phyloP scores from a whole-genome alignment of 805 yeast species.

The Komagataella pastoris region DNA sequence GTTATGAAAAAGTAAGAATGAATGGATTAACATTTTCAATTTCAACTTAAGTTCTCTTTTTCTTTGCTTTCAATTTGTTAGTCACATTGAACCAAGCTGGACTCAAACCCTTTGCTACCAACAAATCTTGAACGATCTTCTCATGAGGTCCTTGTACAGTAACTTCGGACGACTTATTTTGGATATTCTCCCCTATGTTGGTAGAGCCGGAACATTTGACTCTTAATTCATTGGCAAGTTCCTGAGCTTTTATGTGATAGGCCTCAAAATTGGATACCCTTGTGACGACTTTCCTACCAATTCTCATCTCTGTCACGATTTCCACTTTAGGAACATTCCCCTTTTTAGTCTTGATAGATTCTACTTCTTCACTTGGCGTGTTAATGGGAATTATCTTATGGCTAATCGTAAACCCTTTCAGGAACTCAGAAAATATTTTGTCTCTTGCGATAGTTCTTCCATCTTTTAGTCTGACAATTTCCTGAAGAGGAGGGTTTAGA shows the following conservation, averaged over 20 bases:
- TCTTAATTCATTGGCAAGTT: constrained; percentile 54
- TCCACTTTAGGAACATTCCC: constrained; percentile 60
- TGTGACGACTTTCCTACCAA: constrained; percentile 75
- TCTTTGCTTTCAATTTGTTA: constrained; percentile 46
- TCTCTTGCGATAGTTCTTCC: constrained; percentile 15
- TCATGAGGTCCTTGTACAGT: constrained; percentile 89
- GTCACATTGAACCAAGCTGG: constrained; percentile 49
- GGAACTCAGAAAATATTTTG: constrained; percentile 27
- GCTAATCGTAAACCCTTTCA: constrained; percentile 32
- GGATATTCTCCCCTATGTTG: constrained; percentile 48
- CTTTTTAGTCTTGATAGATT: constrained; percentile 26
- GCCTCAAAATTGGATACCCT: constrained; percentile 55
- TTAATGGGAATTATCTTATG: constrained; percentile 28
- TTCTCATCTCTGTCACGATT: constrained; percentile 59
- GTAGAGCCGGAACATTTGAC: constrained; percentile 84
- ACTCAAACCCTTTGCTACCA: constrained; percentile 52
- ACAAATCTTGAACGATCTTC: constrained; percentile 39
- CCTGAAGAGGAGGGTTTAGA: constrained; percentile 40
- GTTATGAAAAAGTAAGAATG: constrained; percentile 20
- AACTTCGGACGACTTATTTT: constrained; percentile 47
- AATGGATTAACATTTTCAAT: not conserved
- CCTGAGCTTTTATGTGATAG: constrained; percentile 50
- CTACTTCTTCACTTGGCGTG: constrained; percentile 26
- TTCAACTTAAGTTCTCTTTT: constrained; percentile 19
- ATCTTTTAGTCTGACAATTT: constrained; percentile 21